A percentile compares a stretch with the other conserved stretches of the same genome.
Conservation (phyloP, 2,329 filamentous ascomycete species). For the Ploettnerulaceae sp. region DNA sequence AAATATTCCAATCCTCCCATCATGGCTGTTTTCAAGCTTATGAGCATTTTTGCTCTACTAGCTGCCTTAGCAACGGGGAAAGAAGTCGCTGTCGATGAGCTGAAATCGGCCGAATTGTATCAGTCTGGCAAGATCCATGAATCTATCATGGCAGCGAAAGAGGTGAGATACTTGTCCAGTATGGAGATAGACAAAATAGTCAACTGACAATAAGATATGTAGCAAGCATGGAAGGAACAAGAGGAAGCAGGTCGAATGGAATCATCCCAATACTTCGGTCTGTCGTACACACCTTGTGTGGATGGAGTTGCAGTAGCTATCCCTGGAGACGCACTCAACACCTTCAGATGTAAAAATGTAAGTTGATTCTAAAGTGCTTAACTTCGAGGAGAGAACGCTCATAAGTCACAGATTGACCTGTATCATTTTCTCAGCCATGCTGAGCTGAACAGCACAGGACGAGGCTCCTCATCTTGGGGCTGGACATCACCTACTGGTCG, state of each 20-base stretch:
- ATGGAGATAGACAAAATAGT: no score
- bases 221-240: no score
- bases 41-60: neutral
- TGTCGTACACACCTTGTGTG: conserved; percentile 1
- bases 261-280: conserved; percentile 4
- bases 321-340: conserved; percentile 3
- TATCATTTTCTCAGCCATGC: conserved; percentile 27
- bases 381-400: no score
- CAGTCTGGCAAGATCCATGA: conserved; percentile 1
- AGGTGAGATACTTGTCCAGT: no score
- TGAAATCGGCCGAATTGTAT: neutral
- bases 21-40: neutral
- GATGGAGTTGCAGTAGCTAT: conserved; percentile 8
- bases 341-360: conserved; percentile 11
- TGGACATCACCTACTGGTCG: conserved; percentile 44
- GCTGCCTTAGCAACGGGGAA: neutral
- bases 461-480: conserved; percentile 34
- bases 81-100: conserved; percentile 2
- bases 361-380: neutral
- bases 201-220: no score
- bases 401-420: conserved; percentile 16
- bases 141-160: conserved; percentile 7
- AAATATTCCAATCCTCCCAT: neutral
- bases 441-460: conserved; percentile 22
- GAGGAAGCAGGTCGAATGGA: conserved; percentile 8